Percentiles rank a stretch among this genome's conserved stretches.
Conservation (phyloP, 2,329 filamentous ascomycete genomes). For the Tolypocladium pustulatum region DNA sequence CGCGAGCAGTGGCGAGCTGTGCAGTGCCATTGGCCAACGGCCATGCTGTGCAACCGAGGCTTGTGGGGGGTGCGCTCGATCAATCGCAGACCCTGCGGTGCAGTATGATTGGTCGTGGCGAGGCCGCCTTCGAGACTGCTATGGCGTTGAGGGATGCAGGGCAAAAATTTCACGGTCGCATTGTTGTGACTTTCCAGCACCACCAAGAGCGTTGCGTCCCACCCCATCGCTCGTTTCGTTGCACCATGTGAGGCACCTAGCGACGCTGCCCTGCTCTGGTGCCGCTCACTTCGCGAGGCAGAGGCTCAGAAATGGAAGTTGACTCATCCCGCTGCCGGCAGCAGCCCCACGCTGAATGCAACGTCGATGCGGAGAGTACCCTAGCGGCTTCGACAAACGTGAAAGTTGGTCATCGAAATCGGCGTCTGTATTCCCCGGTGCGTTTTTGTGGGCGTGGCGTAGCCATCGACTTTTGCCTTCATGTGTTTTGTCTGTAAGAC, state of each 20-base stretch:
- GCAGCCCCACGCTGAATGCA: constrained; percentile 1
- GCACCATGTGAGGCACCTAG: not conserved
- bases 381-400: not conserved
- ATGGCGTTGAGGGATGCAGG: not conserved
- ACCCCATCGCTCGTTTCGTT: not conserved
- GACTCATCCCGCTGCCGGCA: not conserved
- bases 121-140: not conserved
- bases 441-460: not conserved
- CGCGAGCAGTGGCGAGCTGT: not conserved
- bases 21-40: not conserved
- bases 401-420: not conserved
- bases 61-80: not conserved
- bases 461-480: not conserved
- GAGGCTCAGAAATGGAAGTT: not conserved
- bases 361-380: not conserved
- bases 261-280: not conserved
- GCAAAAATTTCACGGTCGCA: constrained; percentile 6
- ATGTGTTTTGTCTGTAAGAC: not conserved
- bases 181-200: constrained; percentile 5
- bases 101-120: not conserved
- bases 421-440: not conserved
- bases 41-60: not conserved
- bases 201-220: constrained; percentile 1
- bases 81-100: not conserved
- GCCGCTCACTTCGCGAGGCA: not conserved